phyloP scores from a whole-genome alignment of 176 grass and related monocot genomes.

The Themeda triandra region DNA sequence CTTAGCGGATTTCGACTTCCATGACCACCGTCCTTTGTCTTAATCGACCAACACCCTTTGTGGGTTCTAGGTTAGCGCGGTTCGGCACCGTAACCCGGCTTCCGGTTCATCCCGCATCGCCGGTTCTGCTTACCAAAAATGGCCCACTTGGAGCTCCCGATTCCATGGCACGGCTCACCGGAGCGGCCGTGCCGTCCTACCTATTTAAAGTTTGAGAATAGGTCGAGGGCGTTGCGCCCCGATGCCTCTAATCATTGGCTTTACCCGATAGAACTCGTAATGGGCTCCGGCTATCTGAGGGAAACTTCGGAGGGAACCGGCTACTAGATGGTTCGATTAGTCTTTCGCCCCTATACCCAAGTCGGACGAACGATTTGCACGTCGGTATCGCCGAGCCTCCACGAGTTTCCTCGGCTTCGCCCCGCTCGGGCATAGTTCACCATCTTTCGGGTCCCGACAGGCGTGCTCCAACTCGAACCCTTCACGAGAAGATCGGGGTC shows the following conservation, averaged over 20 bases:
- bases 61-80: not conserved
- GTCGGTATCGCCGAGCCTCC: constrained; percentile 63
- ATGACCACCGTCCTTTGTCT: too few relatives aligned
- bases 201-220: constrained; percentile 97
- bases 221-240: constrained; percentile 74
- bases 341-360: constrained; percentile 38
- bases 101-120: constrained; percentile 63
- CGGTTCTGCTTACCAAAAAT: constrained; percentile 77
- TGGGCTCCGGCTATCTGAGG: constrained; percentile 73
- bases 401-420: too few relatives aligned
- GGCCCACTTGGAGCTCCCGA: constrained; percentile 67
- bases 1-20: too few relatives aligned
- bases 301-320: constrained; percentile 41
- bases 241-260: not conserved
- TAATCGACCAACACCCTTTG: constrained; percentile 63
- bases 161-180: too few relatives aligned
- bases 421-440: constrained; percentile 50
- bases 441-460: constrained; percentile 58
- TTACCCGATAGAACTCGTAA: constrained; percentile 53
- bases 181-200: constrained; percentile 22
- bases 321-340: constrained; percentile 57
- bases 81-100: constrained; percentile 48
- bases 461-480: constrained; percentile 78
- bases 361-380: constrained; percentile 26
- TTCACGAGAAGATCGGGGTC: too few relatives aligned